These are phyloP conservation scores for Pisolithus orientalis DNA, from an alignment of 768 basidiomycete genomes.

Conservation along the genomic window DNA sequence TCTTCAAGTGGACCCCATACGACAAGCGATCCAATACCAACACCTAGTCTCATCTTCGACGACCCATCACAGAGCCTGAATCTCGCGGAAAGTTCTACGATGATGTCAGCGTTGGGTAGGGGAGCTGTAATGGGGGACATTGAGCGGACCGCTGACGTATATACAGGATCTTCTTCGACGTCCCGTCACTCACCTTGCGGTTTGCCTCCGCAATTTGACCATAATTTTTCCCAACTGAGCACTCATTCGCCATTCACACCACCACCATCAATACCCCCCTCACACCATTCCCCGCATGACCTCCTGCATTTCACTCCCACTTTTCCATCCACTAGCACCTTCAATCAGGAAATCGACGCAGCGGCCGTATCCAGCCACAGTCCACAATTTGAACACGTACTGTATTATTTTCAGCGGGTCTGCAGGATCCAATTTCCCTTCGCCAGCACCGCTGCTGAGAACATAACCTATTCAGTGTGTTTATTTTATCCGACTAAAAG, in stretches of 20 bases:
- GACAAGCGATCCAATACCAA: constrained; percentile 15
- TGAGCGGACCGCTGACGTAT: constrained; percentile 9
- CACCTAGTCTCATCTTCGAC: constrained; percentile 13
- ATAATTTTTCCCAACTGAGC: constrained; percentile 20
- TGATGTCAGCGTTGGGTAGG: constrained; percentile 26
- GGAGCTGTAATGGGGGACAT: background rate
- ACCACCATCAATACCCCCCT: constrained; percentile 27
- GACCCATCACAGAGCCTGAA: constrained; percentile 13
- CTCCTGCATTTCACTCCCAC: constrained; percentile 25
- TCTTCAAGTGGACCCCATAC: constrained; percentile 15
- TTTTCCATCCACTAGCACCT: constrained; percentile 29
- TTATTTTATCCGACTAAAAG: background rate
- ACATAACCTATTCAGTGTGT: constrained; percentile 61
- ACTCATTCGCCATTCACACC: constrained; percentile 30
- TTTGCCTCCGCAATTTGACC: constrained; percentile 22
- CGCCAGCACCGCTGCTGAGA: constrained; percentile 53
- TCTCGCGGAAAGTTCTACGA: constrained; percentile 20
- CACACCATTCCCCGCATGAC: constrained; percentile 29
- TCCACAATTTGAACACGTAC: constrained; percentile 51
- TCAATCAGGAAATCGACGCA: constrained; percentile 10
- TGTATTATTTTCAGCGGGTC: constrained; percentile 73
- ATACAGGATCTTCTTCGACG: constrained; percentile 12
- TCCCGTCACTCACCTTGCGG: constrained; percentile 26
- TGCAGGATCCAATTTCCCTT: constrained; percentile 62
- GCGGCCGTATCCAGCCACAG: constrained; percentile 31